Percentiles rank a stretch among this genome's conserved stretches.
These are phyloP conservation scores for Balakata baccata DNA, from an alignment of 345 rosid species.

Conservation along the genomic window DNA sequence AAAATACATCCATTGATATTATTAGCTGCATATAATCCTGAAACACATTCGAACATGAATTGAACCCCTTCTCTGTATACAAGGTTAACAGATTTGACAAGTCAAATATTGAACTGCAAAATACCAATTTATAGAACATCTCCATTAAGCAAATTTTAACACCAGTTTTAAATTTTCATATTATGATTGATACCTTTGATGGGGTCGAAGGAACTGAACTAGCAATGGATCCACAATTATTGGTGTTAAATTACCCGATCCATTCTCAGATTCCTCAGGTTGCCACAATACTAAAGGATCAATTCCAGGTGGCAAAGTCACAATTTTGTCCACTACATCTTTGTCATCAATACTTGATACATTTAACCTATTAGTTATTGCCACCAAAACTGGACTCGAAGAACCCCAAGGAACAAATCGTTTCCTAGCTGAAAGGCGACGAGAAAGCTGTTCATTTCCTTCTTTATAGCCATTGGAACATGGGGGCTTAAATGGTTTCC, in stretches of 20 bases:
- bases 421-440: slow-evolving; percentile 84
- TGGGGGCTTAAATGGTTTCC: slow-evolving; percentile 95
- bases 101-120: background rate
- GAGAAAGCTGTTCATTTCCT: slow-evolving; percentile 56
- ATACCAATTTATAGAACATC: background rate
- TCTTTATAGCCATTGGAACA: slow-evolving; percentile 54
- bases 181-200: slow-evolving; percentile 71
- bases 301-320: slow-evolving; percentile 70
- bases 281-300: slow-evolving; percentile 88
- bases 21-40: slow-evolving; percentile 56
- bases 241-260: slow-evolving; percentile 28
- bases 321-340: slow-evolving; percentile 51
- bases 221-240: slow-evolving; percentile 82
- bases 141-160: background rate
- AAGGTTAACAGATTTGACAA: background rate
- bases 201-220: slow-evolving; percentile 88
- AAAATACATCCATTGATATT: slow-evolving; percentile 86
- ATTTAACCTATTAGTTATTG: slow-evolving; percentile 37
- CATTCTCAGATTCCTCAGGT: slow-evolving; percentile 55
- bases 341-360: slow-evolving; percentile 28
- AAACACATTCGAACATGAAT: slow-evolving; percentile 94
- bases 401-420: slow-evolving; percentile 96
- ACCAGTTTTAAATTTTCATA: slow-evolving; percentile 6
- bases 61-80: slow-evolving; percentile 95
- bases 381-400: slow-evolving; percentile 53